These are phyloP conservation scores for Cryptococcus depauperatus DNA, from an alignment of 1,284 basidiomycete species.

Conservation along the genomic window DNA sequence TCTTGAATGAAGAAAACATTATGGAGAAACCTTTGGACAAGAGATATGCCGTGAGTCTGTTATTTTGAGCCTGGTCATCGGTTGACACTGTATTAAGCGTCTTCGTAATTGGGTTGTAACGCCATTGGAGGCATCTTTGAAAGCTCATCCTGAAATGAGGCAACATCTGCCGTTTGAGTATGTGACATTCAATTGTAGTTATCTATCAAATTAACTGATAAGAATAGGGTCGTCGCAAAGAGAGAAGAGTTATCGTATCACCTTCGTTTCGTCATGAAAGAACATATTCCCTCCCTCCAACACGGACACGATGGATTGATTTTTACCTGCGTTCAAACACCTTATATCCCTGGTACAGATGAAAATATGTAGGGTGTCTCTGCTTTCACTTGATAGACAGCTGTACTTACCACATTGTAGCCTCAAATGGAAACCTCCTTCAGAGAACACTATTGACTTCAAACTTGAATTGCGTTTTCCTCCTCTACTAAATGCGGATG, in stretches of 20 bases:
- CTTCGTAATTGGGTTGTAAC: slow-evolving; percentile 73
- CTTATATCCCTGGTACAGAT: slow-evolving; percentile 86
- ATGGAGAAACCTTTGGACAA: slow-evolving; percentile 74
- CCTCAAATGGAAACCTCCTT: slow-evolving; percentile 97
- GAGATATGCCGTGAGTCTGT: slow-evolving; percentile 71
- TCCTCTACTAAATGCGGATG: slow-evolving; percentile 49
- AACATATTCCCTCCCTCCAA: slow-evolving; percentile 77
- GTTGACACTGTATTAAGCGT: slow-evolving; percentile 52
- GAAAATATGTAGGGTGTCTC: slow-evolving; percentile 63
- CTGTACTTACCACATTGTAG: slow-evolving; percentile 45
- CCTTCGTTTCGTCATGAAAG: slow-evolving; percentile 71
- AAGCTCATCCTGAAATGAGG: slow-evolving; percentile 55
- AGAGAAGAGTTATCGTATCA: slow-evolving; percentile 82
- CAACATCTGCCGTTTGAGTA: slow-evolving; percentile 73
- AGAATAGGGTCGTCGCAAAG: slow-evolving; percentile 65
- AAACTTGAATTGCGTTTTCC: slow-evolving; percentile 89
- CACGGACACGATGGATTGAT: slow-evolving; percentile 96
- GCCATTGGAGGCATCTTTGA: slow-evolving; percentile 66
- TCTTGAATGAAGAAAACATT: slow-evolving; percentile 75
- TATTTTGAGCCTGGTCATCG: not conserved
- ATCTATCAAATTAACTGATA: not conserved
- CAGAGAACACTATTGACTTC: slow-evolving; percentile 97
- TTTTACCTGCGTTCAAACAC: slow-evolving; percentile 82
- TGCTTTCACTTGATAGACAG: not conserved
- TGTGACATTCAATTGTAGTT: slow-evolving; percentile 44